Evolutionary conservation across 2,329 filamentous ascomycete genomes (phyloP), one percentile per base, ranked within the genome.

Genomic region (Aspergillus glaucus): DNA sequence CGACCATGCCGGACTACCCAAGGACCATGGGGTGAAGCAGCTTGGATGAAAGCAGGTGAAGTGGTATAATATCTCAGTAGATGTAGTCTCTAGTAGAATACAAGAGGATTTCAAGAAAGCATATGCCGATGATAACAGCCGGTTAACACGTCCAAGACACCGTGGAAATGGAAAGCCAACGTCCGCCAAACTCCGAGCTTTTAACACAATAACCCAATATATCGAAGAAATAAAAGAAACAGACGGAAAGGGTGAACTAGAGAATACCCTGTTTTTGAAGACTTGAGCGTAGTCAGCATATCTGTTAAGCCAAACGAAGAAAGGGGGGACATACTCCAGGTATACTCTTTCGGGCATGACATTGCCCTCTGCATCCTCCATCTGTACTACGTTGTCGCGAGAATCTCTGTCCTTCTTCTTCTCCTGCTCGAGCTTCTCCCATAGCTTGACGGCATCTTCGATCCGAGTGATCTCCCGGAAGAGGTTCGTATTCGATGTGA

Each of bases 301-400:
- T 40, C 22, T 6, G 12, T 6, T 3, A 43, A 24, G n/a, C 19
- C 8, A 37, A 14, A 44, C 17, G 26, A 14, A 19, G 10, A 19
- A 9, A 48, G 34, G 17, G 51, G 44, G 26, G 36, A 69, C 70
- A 45, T 65, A 73, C 70, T 98, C 93, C 57, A 91, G 85, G 69
- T 96, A 98, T 47, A 98, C 92, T 78, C 95, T 95, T 74, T 96
- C 90, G 0, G 94, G 93, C 93, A 98, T 98, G 49, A 98, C 93
- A 62, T 98, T 97, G 43, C 93, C 93, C 66, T 95, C 88, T 0
- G 83, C 87, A 68, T 98, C 93, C 76, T 98, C 93, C 93, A 98
- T 98, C 76, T 98, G 90, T 44, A 97, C 88, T 8, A 98, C 81
- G 51, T 86, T 88, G 36, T 92, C 89, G 41, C 87, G 86, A 53